Evolutionary conservation across 176 grass and related monocot species (phyloP).

Genomic region (Oropetium thomaeum): DNA sequence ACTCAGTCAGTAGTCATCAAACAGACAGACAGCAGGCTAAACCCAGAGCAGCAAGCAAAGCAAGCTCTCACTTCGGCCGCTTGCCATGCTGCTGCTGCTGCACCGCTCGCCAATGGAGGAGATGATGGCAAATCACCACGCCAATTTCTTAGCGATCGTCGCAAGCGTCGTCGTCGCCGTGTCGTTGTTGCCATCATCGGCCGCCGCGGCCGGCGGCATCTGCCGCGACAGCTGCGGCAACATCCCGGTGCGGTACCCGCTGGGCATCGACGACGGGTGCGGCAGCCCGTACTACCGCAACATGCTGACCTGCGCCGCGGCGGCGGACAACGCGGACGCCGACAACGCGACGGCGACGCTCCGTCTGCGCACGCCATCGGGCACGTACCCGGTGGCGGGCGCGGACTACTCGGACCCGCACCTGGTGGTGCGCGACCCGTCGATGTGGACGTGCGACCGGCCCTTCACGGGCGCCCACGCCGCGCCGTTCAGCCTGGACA

Average conservation of each 20-base stretch:
- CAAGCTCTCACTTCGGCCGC: not conserved
- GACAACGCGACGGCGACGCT: no score
- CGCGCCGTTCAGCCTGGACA: slow-evolving; percentile 85
- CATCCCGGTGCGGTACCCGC: slow-evolving; percentile 70
- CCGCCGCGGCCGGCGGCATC: slow-evolving; percentile 18
- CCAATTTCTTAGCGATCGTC: slow-evolving; percentile 17
- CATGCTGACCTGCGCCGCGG: slow-evolving; percentile 63
- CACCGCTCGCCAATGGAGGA: slow-evolving; percentile 32
- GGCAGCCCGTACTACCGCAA: slow-evolving; percentile 93
- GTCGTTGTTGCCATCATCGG: not conserved
- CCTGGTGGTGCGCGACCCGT: slow-evolving; percentile 73
- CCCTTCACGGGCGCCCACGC: slow-evolving; percentile 33
- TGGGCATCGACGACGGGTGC: slow-evolving; percentile 84
- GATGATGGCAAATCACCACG: slow-evolving; percentile 12
- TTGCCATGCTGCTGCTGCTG: not conserved
- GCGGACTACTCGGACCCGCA: slow-evolving; percentile 82
- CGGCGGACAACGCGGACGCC: slow-evolving; percentile 57
- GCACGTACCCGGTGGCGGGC: slow-evolving; percentile 59
- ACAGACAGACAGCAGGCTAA: not conserved
- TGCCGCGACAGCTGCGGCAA: slow-evolving; percentile 70
- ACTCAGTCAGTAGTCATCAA: not conserved
- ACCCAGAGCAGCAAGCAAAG: not conserved
- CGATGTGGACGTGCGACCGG: slow-evolving; percentile 82
- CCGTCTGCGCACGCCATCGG: slow-evolving; percentile 74
- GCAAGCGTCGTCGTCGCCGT: not conserved